These are phyloP conservation scores for Thermochaetoides thermophila DNA, from an alignment of 495 filamentous ascomycete genomes.

Conservation along the genomic window DNA sequence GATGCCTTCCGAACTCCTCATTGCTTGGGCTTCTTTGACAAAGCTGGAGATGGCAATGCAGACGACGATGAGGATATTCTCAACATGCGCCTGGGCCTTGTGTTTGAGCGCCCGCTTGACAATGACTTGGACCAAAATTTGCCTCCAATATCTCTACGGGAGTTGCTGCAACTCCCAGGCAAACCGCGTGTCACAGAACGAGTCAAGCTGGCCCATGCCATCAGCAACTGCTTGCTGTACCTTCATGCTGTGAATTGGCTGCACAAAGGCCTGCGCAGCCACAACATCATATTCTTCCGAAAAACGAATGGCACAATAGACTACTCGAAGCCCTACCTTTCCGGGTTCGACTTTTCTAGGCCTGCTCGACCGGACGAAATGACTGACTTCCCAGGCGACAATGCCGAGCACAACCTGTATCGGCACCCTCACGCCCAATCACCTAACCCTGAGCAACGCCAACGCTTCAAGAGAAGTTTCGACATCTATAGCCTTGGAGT, in stretches of 20 bases:
- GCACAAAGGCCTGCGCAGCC: constrained; percentile 43
- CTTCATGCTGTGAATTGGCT: constrained; percentile 47
- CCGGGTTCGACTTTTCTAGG: constrained; percentile 41
- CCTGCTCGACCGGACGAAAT: constrained; percentile 34
- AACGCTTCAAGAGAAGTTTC: constrained; percentile 33
- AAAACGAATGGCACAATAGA: constrained; percentile 13
- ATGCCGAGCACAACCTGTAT: constrained; percentile 32
- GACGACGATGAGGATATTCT: constrained; percentile 20
- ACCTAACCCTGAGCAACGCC: constrained; percentile 16
- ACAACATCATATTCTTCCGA: constrained; percentile 41
- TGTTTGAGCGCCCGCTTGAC: constrained; percentile 22
- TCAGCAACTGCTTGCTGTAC: constrained; percentile 24
- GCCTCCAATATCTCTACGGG: constrained; percentile 22
- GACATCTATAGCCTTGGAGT: constrained; percentile 44
- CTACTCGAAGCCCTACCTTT: constrained; percentile 28
- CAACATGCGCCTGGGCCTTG: constrained; percentile 22
- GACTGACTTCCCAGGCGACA: constrained; percentile 33
- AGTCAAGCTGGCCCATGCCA: constrained; percentile 23
- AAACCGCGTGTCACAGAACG: constrained; percentile 22
- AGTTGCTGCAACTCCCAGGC: constrained; percentile 14
- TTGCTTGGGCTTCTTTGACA: constrained; percentile 31
- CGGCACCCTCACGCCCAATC: constrained; percentile 33
- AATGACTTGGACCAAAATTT: constrained; percentile 14
- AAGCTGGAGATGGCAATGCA: constrained; percentile 10
- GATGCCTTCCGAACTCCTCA: constrained; percentile 29